Percentiles rank a stretch among this genome's conserved stretches.
phyloP scores from a whole-genome alignment of 2,329 filamentous ascomycete species.

The Calonectria hongkongensis region DNA sequence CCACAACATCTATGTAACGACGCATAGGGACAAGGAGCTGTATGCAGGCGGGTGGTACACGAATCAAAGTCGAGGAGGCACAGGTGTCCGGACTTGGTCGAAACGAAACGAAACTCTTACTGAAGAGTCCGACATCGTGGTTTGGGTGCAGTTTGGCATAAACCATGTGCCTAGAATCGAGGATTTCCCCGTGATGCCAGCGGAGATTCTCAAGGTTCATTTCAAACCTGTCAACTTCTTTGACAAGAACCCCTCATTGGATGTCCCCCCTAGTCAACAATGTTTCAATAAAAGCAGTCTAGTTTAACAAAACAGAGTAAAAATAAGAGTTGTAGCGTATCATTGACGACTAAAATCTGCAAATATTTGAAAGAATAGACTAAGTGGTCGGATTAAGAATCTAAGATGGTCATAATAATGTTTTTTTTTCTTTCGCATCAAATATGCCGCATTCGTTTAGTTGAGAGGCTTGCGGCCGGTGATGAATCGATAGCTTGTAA shows the following conservation, averaged over 20 bases:
- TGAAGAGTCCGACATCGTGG: slow-evolving; percentile 79
- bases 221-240: slow-evolving; percentile 69
- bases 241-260: slow-evolving; percentile 67
- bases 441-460: not conserved
- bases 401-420: not conserved
- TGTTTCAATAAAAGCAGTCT: slow-evolving; percentile 45
- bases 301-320: slow-evolving; percentile 6
- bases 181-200: slow-evolving; percentile 69
- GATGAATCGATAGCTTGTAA: slow-evolving; percentile 51
- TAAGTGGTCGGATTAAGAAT: not conserved
- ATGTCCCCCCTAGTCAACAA: slow-evolving; percentile 60
- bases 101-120: slow-evolving; percentile 70
- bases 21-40: slow-evolving; percentile 69
- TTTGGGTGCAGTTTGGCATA: slow-evolving; percentile 70
- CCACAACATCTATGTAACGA: slow-evolving; percentile 71
- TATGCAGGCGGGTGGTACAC: slow-evolving; percentile 72
- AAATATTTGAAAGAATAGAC: not conserved
- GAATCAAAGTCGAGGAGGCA: slow-evolving; percentile 65
- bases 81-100: slow-evolving; percentile 61
- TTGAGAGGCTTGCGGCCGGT: slow-evolving; percentile 39
- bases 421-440: not conserved
- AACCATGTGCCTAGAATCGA: slow-evolving; percentile 70
- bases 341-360: not conserved
- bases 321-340: not conserved
- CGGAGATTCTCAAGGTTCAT: slow-evolving; percentile 46